Base-by-base conservation (phyloP, 495 filamentous ascomycete species). In the Penicillium riverlandense region DNA sequence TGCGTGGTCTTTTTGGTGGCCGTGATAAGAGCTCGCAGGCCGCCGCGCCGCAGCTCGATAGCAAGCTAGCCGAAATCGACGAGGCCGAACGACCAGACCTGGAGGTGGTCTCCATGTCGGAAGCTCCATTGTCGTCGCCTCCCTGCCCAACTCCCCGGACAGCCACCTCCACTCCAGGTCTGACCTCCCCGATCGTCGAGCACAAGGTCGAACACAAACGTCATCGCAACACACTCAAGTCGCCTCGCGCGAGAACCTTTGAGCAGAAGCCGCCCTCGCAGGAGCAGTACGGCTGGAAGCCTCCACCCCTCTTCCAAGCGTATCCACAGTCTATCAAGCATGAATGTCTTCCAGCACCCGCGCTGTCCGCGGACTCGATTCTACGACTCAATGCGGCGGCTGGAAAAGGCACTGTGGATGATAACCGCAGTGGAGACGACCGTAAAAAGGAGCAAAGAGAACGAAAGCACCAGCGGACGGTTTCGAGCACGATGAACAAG, bases 231-330 rank as follows among this genome's bases (percentile, higher is more conserved):
- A 55, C 55, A 11, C 50, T 59, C 13, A 48, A 59, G 11, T 57
- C 48, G 12, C 8, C 51, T 38, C 60, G 53, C 12, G 30, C 49
- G 6, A 59, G 49, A 44, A 44, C 60, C 0, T 37, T 41, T 7
- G 61, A 62, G 1, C 39, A 53, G 8, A 52, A 55, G 31, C 13
- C 44, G 0, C 28, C 57, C 0, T 46, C 52, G 7, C 52, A 56
- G 31, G 59, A 67, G 28, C 47, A 60, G 12, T 55, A 53, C 37
- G 59, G 72, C 10, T 95, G 88, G 85, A 77, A 81, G 43, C 83
- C 86, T 4, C 89, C 90, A 7, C 86, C 90, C 4, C 70, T 96
- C 7, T 96, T 90, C 64, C 81, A 94, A 55, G 88, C 88, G n/a
- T 95, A 88, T 59, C 84, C 89, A 1, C 91, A 95, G 61, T 79